These are phyloP conservation scores for Trichomonascus vanleenenianus DNA, from an alignment of 805 yeast genomes.

Conservation along the genomic window DNA sequence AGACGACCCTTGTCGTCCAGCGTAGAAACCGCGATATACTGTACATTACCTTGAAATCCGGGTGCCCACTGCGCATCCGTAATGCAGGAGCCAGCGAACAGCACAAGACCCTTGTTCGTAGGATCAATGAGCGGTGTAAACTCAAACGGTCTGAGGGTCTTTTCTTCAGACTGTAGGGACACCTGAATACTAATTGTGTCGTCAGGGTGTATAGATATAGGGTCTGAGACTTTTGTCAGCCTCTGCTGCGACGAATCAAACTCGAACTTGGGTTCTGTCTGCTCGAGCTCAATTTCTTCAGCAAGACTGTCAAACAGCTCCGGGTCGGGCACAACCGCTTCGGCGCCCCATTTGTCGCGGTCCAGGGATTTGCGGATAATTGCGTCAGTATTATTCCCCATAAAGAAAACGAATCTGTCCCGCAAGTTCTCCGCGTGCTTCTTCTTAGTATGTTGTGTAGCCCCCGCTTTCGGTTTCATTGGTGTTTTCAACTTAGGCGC, in stretches of 20 bases:
- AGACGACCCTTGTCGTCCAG: constrained; percentile 32
- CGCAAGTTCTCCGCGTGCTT: constrained; percentile 23
- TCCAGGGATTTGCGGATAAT: constrained; percentile 37
- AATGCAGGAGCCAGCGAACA: constrained; percentile 45
- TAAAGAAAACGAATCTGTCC: constrained; percentile 37
- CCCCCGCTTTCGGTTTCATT: too few relatives aligned
- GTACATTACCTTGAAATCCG: constrained; percentile 21
- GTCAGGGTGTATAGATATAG: too few relatives aligned
- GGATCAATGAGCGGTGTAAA: neutral
- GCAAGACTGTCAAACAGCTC: constrained; percentile 17
- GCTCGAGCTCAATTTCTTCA: neutral
- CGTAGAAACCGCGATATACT: constrained; percentile 45
- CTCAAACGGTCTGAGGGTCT: neutral
- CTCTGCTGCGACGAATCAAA: neutral
- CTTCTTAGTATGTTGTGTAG: neutral
- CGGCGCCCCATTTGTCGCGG: constrained; percentile 44
- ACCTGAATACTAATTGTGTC: neutral
- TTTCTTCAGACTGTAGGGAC: neutral
- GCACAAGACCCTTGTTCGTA: constrained; percentile 32
- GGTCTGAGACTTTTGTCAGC: neutral
- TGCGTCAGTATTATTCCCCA: constrained; percentile 42
- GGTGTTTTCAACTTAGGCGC: too few relatives aligned
- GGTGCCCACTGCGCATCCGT: constrained; percentile 48
- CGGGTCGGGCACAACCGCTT: constrained; percentile 37
- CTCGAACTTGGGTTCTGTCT: neutral